These are phyloP conservation scores for Straminergon stramineum DNA, from an alignment of 225 moss, liverwort and hornwort genomes.

Conservation along the genomic window DNA sequence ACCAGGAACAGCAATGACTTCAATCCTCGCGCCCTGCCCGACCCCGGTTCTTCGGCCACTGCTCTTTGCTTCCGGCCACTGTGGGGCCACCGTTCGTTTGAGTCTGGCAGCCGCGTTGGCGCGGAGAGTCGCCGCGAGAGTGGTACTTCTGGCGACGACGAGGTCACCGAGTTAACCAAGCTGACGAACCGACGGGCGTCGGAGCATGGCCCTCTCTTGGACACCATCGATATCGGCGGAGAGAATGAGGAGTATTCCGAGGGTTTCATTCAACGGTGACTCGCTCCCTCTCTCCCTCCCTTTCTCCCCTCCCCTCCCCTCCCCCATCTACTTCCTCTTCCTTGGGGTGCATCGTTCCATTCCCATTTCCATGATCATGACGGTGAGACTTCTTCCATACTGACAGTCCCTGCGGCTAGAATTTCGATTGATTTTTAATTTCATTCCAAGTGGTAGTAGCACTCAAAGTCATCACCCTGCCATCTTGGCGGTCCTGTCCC, in stretches of 20 bases:
- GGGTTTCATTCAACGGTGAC: slow-evolving; percentile 44
- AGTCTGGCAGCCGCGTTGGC: neutral
- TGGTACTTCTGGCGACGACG: slow-evolving; percentile 4
- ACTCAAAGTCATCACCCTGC: neutral
- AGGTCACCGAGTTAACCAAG: slow-evolving; percentile 29
- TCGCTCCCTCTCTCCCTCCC: neutral
- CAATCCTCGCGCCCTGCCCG: slow-evolving; percentile 1
- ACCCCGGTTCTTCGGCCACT: neutral
- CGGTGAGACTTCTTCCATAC: neutral
- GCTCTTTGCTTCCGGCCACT: neutral
- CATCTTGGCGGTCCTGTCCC: neutral
- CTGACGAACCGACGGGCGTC: slow-evolving; percentile 32
- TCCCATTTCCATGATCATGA: neutral
- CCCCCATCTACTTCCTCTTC: neutral
- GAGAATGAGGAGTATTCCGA: slow-evolving; percentile 53
- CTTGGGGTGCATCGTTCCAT: neutral
- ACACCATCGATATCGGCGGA: slow-evolving; percentile 40
- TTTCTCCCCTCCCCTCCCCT: neutral
- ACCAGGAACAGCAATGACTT: neutral
- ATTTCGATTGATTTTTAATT: neutral
- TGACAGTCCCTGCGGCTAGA: too few relatives aligned
- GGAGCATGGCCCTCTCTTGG: slow-evolving; percentile 25
- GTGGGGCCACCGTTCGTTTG: neutral
- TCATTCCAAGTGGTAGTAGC: neutral
- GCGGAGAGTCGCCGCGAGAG: neutral